Conservation (phyloP, 441 rosid species). For the Populus hybrid region DNA sequence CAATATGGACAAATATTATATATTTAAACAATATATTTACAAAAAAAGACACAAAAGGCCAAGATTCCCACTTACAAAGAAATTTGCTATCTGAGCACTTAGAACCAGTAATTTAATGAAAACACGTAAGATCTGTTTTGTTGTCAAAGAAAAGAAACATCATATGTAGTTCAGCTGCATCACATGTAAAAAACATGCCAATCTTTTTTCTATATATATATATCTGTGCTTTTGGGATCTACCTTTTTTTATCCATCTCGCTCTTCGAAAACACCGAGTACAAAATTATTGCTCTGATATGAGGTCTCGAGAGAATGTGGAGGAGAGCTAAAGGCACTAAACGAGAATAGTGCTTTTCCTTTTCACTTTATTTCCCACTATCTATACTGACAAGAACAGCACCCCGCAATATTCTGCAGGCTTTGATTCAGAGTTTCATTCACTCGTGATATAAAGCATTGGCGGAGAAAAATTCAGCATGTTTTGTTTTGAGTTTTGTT, state of each 20-base stretch:
- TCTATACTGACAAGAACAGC: neutral
- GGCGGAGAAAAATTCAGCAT: neutral
- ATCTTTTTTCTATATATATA: no score
- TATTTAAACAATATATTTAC: neutral
- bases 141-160: neutral
- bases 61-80: neutral
- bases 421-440: neutral
- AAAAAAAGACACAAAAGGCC: neutral
- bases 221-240: neutral
- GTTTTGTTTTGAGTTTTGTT: no score
- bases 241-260: neutral
- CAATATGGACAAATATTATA: neutral
- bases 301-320: neutral
- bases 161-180: neutral
- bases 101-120: neutral
- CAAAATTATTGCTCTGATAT: neutral
- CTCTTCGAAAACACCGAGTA: neutral
- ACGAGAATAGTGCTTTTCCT: neutral
- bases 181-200: neutral
- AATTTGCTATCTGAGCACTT: neutral
- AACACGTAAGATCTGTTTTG: neutral
- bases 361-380: conserved; percentile 6
- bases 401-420: neutral
- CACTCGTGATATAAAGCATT: neutral
- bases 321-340: neutral